Percentiles rank a stretch among this genome's conserved stretches.
Conservation (phyloP, 1,139 yeast genomes). For the Ogataea hybrid region DNA sequence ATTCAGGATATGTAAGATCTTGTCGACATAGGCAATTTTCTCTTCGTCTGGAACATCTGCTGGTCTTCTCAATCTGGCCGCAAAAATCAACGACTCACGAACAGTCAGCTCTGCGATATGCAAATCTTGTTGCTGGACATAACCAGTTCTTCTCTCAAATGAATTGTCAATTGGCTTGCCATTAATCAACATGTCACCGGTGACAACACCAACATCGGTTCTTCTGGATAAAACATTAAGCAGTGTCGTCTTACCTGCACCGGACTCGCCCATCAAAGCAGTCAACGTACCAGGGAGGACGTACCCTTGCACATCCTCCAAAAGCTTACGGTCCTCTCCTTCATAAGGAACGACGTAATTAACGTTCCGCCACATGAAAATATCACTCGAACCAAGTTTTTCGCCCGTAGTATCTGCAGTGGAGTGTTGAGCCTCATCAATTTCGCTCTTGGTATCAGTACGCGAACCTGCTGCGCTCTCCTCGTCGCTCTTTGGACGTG, state of each 20-base stretch:
- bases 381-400: slow-evolving; percentile 36
- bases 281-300: slow-evolving; percentile 58
- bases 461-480: slow-evolving; percentile 7
- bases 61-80: slow-evolving; percentile 56
- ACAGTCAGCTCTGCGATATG: slow-evolving; percentile 53
- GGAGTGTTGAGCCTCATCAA: slow-evolving; percentile 8
- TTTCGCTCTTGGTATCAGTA: slow-evolving; percentile 9
- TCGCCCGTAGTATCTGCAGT: slow-evolving; percentile 15
- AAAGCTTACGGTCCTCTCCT: slow-evolving; percentile 37
- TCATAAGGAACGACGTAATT: slow-evolving; percentile 47
- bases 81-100: slow-evolving; percentile 50
- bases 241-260: slow-evolving; percentile 70
- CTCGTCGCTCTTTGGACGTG: slow-evolving; percentile 6
- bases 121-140: slow-evolving; percentile 59
- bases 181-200: slow-evolving; percentile 56
- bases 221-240: slow-evolving; percentile 58
- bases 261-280: slow-evolving; percentile 70
- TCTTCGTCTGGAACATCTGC: slow-evolving; percentile 44
- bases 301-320: slow-evolving; percentile 53
- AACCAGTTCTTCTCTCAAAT: slow-evolving; percentile 54
- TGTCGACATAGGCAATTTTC: slow-evolving; percentile 49
- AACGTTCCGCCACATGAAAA: slow-evolving; percentile 51
- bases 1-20: slow-evolving; percentile 46
- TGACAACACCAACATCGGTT: slow-evolving; percentile 47
- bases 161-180: slow-evolving; percentile 44